Percentiles rank a stretch among this genome's conserved stretches.
phyloP scores from a whole-genome alignment of 2,329 filamentous ascomycete species.

The Fusarium ramigenum region DNA sequence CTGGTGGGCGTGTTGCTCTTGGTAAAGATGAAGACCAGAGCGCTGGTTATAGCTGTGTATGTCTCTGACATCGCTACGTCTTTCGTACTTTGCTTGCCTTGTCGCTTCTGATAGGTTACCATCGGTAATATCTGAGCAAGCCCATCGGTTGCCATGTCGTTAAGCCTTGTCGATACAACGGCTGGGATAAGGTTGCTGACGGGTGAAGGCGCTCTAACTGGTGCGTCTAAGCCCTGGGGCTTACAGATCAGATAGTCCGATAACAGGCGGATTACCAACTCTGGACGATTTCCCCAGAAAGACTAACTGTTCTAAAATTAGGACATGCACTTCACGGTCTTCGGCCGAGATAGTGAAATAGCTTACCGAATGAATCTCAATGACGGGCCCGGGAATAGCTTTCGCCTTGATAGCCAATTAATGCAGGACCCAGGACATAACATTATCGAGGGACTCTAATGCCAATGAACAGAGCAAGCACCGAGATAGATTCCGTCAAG shows the following conservation, averaged over 20 bases:
- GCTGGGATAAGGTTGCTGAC: background rate
- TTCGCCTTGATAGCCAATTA: accelerated
- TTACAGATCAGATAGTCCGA: background rate
- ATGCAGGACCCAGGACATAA: background rate
- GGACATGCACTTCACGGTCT: background rate
- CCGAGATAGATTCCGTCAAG: accelerated
- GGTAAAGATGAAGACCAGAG: background rate
- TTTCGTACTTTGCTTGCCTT: too few species aligned
- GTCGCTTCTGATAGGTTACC: background rate
- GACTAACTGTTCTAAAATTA: background rate
- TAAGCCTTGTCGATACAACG: background rate
- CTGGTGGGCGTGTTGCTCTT: too few species aligned
- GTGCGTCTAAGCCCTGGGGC: background rate
- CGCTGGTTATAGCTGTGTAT: too few species aligned
- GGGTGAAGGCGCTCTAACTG: background rate
- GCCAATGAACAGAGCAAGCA: background rate
- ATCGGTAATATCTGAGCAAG: accelerated
- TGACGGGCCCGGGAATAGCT: background rate
- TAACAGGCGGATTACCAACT: background rate
- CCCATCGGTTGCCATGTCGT: too few species aligned
- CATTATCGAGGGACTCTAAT: accelerated
- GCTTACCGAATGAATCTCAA: background rate
- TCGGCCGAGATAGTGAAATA: background rate
- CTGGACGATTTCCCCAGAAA: background rate
- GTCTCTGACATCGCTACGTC: too few species aligned